Evolutionary conservation across 1,139 yeast genomes (phyloP), one percentile per base, ranked within the genome.

Genomic region (Hemisphaericaspora xylofermentans): DNA sequence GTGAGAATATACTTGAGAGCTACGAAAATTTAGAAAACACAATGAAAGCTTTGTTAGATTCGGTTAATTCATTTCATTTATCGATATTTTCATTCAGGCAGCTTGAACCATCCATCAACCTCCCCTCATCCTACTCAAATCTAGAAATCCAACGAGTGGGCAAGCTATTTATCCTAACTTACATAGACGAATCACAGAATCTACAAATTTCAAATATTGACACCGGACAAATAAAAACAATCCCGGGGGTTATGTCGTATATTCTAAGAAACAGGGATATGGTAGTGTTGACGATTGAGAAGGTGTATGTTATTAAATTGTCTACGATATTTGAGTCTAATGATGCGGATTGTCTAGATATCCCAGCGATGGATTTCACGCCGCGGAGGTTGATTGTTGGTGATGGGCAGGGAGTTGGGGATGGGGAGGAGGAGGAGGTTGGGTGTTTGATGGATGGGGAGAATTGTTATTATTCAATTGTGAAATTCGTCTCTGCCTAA

Each of bases 181-280:
- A 42, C 33, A 31, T 44, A 12, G 40, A 36, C 15, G 40, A 35
- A 12, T 5, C 6, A 4, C 26, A 40, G 9, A 33, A 16, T 14
- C 68, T 22, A 64, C 62, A 43, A 45, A 52, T 16, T 41, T 43
- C 27, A 33, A 43, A 30, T 31, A 43, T 42, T 12, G 15, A 36
- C 2, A 18, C 38, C 12, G n/a, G n/a, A n/a, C n/a, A n/a, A 28
- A 26, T 12, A 21, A 42, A 35, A 2, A 6, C 12, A 2, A 35
- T 47, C 4, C 38, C 43, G n/a, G n/a, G n/a, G 16, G 41, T 44
- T 9, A 38, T 28, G 25, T 35, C 42, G 9, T 47, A 36, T 34
- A 43, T 45, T 30, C 41, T 39, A 19, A 31, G 41, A 10, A n/a
- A n/a, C n/a, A n/a, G n/a, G n/a, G n/a, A n/a, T n/a, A n/a, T n/a